Evolutionary conservation across 2,329 filamentous ascomycete genomes (phyloP), one percentile per base, ranked within the genome.

Genomic region (Tolypocladium nubicola): DNA sequence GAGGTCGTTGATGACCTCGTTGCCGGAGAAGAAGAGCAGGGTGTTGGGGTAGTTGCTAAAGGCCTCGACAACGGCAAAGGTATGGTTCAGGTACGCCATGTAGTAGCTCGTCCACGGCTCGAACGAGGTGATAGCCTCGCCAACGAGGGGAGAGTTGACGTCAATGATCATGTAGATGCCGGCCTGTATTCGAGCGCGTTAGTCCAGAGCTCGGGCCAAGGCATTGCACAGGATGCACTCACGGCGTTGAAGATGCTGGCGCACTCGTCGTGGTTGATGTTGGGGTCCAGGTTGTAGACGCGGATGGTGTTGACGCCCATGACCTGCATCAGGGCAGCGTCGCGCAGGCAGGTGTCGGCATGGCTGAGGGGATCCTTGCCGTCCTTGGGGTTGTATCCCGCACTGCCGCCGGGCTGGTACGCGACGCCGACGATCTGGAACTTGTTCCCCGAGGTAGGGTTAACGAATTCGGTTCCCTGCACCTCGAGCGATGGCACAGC

Each of bases 21-120:
- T 91, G 58, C 84, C 88, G 52, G 87, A 85, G 76, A 90, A 91
- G 80, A 88, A 91, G 58, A 80, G 76, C n/a, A 86, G 75, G 13
- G 82, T 83, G 73, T 87, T 87, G 66, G 83, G 83, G 67, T 86
- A 87, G 72, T 74, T 76, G 75, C 81, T 82, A 74, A 87, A 87
- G 43, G 83, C 82, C 73, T 87, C 84, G 33, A 86, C 82, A 53
- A 87, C 77, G 59, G 82, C 82, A 67, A 87, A 87, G 45, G 83
- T 86, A 62, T 83, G 81, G 73, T 86, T 86, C 57, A 86, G 72
- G 68, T 87, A 87, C 23, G 69, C 70, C 54, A 71, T 73, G 65
- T 83, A 79, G 74, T 87, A 87, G 58, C 76, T 82, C 53, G 76
- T 75, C 79, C 79, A 83, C 30, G 84, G 84, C 59, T 80, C 70